A percentile compares a stretch with the other conserved stretches of the same genome.
These are phyloP conservation scores for Lactarius hengduanensis DNA, from an alignment of 768 basidiomycete genomes.

Conservation along the genomic window DNA sequence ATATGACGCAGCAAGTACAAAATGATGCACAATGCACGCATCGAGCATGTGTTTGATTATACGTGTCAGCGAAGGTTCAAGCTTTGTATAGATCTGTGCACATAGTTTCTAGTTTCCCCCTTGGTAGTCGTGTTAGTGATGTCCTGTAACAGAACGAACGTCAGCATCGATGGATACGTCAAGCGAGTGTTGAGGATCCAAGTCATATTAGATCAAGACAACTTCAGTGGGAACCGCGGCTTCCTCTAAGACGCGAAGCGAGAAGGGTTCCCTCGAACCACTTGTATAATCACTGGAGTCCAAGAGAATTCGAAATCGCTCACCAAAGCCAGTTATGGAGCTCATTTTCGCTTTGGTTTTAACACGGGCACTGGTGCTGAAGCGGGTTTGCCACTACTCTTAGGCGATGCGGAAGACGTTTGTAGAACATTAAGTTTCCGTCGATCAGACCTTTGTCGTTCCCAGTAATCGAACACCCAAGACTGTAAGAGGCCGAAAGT, in stretches of 20 bases:
- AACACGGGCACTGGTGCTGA: background rate
- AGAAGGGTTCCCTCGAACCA: slow-evolving; percentile 67
- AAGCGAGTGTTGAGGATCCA: slow-evolving; percentile 8
- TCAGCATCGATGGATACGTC: slow-evolving; percentile 11
- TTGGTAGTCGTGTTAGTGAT: background rate
- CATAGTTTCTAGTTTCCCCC: slow-evolving; percentile 1
- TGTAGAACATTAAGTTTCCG: background rate
- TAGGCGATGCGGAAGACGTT: background rate
- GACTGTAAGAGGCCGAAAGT: slow-evolving; percentile 71
- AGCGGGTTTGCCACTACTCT: background rate
- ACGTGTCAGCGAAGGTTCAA: too few relatives aligned
- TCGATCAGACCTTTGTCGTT: slow-evolving; percentile 40
- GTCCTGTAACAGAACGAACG: slow-evolving; percentile 2
- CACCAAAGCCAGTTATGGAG: slow-evolving; percentile 12
- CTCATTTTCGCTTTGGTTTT: slow-evolving; percentile 18
- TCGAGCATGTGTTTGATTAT: too few relatives aligned
- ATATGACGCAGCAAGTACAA: too few relatives aligned
- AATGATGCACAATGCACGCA: too few relatives aligned
- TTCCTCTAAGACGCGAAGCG: slow-evolving; percentile 31
- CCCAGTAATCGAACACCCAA: slow-evolving; percentile 69
- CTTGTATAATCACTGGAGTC: slow-evolving; percentile 68
- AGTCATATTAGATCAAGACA: slow-evolving; percentile 95
- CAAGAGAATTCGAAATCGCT: slow-evolving; percentile 11
- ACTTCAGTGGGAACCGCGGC: slow-evolving; percentile 54
- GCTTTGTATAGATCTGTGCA: background rate